Base-by-base conservation (phyloP, 2,329 filamentous ascomycete genomes). In the Ceratocystis huliohia region DNA sequence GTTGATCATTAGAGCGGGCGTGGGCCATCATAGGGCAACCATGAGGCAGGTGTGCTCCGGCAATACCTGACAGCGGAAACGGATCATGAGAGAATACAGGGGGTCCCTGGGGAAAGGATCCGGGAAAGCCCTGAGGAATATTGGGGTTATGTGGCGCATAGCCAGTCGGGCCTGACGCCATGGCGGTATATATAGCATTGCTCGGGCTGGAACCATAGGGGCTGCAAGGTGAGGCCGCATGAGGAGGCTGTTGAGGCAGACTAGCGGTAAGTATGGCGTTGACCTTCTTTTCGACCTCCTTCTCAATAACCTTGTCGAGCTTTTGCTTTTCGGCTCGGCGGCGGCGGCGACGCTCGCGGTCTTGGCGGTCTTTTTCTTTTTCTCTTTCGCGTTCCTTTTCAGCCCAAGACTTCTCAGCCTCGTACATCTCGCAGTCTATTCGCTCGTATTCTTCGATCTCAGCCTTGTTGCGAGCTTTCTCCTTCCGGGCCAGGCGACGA, bases 401-500 rank as follows among this genome's bases (percentile, higher is more conserved):
- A 8, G 53, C 15, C 53, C 13, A 53, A 3, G 48, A 53, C 25
- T 25, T 25, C 15, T 53, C 25, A 10, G 62, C 62, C 17, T 53
- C 13, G 62, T 64, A 45, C 20, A 62, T 41, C 37, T 62, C 33
- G 37, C 44, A 22, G 5, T 44, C 13, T 33, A 62, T 20, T 17
- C 25, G 30, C 17, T 62, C 61, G 7, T 13, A 10, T n/a, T 62
- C 61, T 44, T 22, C 30, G 44, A 62, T 22, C 33, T 62, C 61
- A 8, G 61, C 61, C 37, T 44, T 62, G 37, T 62, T 22, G 44
- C 61, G 61, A 41, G 33, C 6, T 45, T 50, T 63, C 37, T 30
- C 41, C 6, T 28, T 15, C 8, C 44, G 61, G 15, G 28, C 25
- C 28, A 45, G 0, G 37, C 25, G 20, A 37, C 6, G 37, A 8